Evolutionary conservation across 2,329 filamentous ascomycete species (phyloP), one percentile per base, ranked within the genome.

Genomic region (Rhinocladiella similis): DNA sequence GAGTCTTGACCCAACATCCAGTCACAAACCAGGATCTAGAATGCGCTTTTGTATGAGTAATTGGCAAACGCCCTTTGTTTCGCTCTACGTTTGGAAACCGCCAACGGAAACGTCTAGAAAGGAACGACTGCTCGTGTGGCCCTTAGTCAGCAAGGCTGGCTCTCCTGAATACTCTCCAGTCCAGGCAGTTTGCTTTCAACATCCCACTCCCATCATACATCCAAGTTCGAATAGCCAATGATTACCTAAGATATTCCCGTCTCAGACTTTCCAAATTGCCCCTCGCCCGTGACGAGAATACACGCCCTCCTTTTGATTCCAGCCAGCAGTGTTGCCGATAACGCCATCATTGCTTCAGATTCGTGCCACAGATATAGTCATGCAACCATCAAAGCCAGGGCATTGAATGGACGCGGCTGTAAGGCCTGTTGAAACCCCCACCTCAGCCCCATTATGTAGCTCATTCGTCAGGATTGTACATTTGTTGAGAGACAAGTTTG

Each of bases 401-500:
- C 5, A 41, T 16, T 16, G 38, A 5, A 5, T 41, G 38, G 14
- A 41, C 12, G 38, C 38, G 14, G 38, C 6, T 19, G 38, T 19
- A 41, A 41, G 38, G 5, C 18, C 38, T 41, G 43, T 27, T 22
- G n/a, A 7, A 33, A 29, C 7, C 3, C 22, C 20, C 14, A 25
- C 16, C 43, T 46, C 25, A 25, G 22, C 19, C 20, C 12, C 4
- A 29, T n/a, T 46, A 9, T 27, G 19, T 50, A 33, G n/a, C 47
- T 67, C 71, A 85, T 71, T 94, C 91, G 51, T 93, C 91, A 47
- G 90, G 81, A 2, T 88, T 89, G 69, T 96, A 97, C 38, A 97
- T 80, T 68, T 97, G 93, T 70, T 88, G 87, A 61, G 90, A 91
- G 10, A 97, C 84, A 14, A 96, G 84, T 79, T 97, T 97, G 79